These are phyloP conservation scores for Fusarium continuum DNA, from an alignment of 2,329 filamentous ascomycete genomes.

Conservation along the genomic window DNA sequence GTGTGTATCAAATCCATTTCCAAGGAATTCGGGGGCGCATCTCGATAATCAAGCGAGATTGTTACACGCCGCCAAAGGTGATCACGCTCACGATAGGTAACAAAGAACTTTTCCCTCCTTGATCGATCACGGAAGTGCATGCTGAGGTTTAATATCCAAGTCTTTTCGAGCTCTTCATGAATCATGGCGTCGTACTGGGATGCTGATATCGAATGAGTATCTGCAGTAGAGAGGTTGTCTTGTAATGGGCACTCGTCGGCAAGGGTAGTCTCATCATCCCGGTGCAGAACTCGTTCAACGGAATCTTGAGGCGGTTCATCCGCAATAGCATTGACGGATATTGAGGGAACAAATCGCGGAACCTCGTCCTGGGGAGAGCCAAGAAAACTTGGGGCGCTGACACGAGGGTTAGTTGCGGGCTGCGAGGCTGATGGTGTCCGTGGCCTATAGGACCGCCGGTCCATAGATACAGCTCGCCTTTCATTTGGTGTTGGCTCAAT, in stretches of 20 bases:
- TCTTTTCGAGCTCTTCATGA: slow-evolving; percentile 82
- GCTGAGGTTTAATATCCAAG: slow-evolving; percentile 96
- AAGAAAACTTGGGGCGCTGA: slow-evolving; percentile 60
- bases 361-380: slow-evolving; percentile 35
- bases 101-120: slow-evolving; percentile 95
- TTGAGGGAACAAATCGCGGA: slow-evolving; percentile 27
- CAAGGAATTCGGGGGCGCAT: slow-evolving; percentile 80
- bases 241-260: slow-evolving; percentile 35
- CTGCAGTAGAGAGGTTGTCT: slow-evolving; percentile 49
- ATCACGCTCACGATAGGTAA: slow-evolving; percentile 87
- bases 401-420: slow-evolving; percentile 49
- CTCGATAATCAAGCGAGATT: slow-evolving; percentile 90
- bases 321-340: slow-evolving; percentile 24
- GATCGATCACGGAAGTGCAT: slow-evolving; percentile 98
- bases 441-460: slow-evolving; percentile 57
- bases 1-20: slow-evolving; percentile 83
- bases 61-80: slow-evolving; percentile 88
- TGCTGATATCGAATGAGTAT: slow-evolving; percentile 60
- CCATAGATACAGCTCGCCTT: slow-evolving; percentile 75
- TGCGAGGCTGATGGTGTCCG: slow-evolving; percentile 37
- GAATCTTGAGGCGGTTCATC: slow-evolving; percentile 14
- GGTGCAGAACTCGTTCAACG: slow-evolving; percentile 8
- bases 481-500: slow-evolving; percentile 70
- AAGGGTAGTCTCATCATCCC: slow-evolving; percentile 36
- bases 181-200: slow-evolving; percentile 71